phyloP scores from a whole-genome alignment of 2,329 filamentous ascomycete species.

The Hyphodiscus sp. region DNA sequence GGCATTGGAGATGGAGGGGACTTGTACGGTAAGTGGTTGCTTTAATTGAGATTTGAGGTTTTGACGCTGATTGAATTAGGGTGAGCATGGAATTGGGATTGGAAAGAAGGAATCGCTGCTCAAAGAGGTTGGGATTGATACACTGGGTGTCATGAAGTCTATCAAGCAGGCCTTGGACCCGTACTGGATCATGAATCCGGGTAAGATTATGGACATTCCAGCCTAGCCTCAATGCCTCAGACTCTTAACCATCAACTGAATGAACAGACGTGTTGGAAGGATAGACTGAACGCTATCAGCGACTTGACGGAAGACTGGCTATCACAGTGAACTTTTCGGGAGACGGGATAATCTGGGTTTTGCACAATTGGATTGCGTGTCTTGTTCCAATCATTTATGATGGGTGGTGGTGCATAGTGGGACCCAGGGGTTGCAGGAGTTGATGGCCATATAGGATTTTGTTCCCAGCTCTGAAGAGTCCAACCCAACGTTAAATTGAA shows the following conservation, averaged over 20 bases:
- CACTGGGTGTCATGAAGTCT: slow-evolving; percentile 75
- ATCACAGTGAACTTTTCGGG: too few species aligned
- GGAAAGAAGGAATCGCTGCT: slow-evolving; percentile 78
- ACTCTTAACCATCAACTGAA: not conserved
- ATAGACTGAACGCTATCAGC: not conserved
- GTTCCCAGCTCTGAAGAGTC: too few species aligned
- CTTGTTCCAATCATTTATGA: too few species aligned
- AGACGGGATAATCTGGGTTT: too few species aligned
- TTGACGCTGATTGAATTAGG: slow-evolving; percentile 31
- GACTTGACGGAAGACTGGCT: too few species aligned
- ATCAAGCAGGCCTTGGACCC: slow-evolving; percentile 82
- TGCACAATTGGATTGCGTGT: too few species aligned
- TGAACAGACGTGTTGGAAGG: not conserved
- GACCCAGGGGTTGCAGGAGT: too few species aligned
- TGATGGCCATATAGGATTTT: too few species aligned
- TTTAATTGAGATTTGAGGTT: slow-evolving; percentile 1
- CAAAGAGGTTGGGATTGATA: slow-evolving; percentile 73
- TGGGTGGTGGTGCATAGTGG: too few species aligned
- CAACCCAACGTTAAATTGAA: too few species aligned
- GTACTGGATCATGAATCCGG: slow-evolving; percentile 83
- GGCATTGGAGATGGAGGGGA: slow-evolving; percentile 91
- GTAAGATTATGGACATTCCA: slow-evolving; percentile 76
- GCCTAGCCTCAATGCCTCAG: not conserved
- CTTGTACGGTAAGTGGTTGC: slow-evolving; percentile 55
- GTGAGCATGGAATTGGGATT: slow-evolving; percentile 79